These are phyloP conservation scores for Alternaria sp. DNA, from an alignment of 2,329 filamentous ascomycete genomes.

Conservation along the genomic window DNA sequence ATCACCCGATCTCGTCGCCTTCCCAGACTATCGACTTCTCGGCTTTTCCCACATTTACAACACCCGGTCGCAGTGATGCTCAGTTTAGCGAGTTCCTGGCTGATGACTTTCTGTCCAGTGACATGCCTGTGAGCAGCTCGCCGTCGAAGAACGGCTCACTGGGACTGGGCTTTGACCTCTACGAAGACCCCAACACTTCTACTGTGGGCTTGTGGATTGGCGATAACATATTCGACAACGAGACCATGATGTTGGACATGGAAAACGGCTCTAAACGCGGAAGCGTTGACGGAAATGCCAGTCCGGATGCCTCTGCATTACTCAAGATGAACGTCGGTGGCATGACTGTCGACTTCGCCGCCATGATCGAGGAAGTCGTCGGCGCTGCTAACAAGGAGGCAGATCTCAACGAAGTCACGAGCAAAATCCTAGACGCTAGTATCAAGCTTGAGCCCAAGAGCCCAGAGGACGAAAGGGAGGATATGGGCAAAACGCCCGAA, in stretches of 20 bases:
- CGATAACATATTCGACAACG: slow-evolving; percentile 42
- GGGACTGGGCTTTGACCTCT: slow-evolving; percentile 42
- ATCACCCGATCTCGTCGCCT: slow-evolving; percentile 39
- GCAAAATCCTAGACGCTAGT: background rate
- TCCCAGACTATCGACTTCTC: slow-evolving; percentile 41
- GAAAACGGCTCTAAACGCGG: slow-evolving; percentile 14
- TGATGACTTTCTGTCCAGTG: slow-evolving; percentile 46
- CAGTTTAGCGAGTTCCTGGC: slow-evolving; percentile 39
- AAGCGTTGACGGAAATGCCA: slow-evolving; percentile 10
- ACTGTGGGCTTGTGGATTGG: slow-evolving; percentile 44
- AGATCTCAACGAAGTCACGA: background rate
- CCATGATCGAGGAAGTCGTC: slow-evolving; percentile 48
- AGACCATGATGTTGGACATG: slow-evolving; percentile 31
- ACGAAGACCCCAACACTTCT: slow-evolving; percentile 47
- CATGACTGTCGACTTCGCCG: slow-evolving; percentile 43
- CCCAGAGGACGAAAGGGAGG: slow-evolving; percentile 16
- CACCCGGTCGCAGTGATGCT: slow-evolving; percentile 30
- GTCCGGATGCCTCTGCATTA: slow-evolving; percentile 16
- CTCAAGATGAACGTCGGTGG: slow-evolving; percentile 38
- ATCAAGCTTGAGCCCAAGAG: slow-evolving; percentile 9
- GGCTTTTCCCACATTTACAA: slow-evolving; percentile 45
- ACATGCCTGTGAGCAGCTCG: slow-evolving; percentile 46
- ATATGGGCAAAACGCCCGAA: slow-evolving; percentile 22
- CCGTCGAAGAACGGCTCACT: slow-evolving; percentile 33
- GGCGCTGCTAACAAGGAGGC: slow-evolving; percentile 22